Conservation (phyloP, 441 rosid genomes). For the Corymbia citriodora region DNA sequence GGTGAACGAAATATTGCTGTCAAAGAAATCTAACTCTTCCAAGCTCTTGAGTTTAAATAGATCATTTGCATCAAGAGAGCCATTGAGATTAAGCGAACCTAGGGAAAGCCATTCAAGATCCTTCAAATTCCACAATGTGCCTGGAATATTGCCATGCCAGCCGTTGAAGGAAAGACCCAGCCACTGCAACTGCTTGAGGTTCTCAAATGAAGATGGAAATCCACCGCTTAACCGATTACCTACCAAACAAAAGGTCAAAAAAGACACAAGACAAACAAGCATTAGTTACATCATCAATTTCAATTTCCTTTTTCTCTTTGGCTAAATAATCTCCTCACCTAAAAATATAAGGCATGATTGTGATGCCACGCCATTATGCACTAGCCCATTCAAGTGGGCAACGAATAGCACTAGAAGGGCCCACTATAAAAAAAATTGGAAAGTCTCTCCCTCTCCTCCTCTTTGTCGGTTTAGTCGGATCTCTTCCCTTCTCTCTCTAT, state of each 20-base stretch:
- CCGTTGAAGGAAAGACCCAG: fast-evolving
- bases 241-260: neutral
- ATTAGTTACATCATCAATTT: fast-evolving
- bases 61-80: too few relatives aligned
- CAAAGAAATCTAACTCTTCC: fast-evolving
- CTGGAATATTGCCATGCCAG: too few relatives aligned
- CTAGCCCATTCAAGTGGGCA: too few relatives aligned
- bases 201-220: neutral
- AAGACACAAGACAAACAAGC: neutral
- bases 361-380: too few relatives aligned
- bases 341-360: too few relatives aligned
- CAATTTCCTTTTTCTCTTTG: neutral
- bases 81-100: too few relatives aligned
- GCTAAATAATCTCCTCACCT: too few relatives aligned
- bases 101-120: fast-evolving
- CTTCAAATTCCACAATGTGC: neutral
- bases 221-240: neutral
- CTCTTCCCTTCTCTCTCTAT: too few relatives aligned
- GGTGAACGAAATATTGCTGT: neutral
- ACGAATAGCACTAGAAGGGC: too few relatives aligned
- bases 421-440: neutral
- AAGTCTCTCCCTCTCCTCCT: too few relatives aligned
- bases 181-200: fast-evolving
- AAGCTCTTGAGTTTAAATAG: neutral
- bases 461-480: too few relatives aligned